Conservation (phyloP, 768 basidiomycete genomes). For the Cystofilobasidium macerans region DNA sequence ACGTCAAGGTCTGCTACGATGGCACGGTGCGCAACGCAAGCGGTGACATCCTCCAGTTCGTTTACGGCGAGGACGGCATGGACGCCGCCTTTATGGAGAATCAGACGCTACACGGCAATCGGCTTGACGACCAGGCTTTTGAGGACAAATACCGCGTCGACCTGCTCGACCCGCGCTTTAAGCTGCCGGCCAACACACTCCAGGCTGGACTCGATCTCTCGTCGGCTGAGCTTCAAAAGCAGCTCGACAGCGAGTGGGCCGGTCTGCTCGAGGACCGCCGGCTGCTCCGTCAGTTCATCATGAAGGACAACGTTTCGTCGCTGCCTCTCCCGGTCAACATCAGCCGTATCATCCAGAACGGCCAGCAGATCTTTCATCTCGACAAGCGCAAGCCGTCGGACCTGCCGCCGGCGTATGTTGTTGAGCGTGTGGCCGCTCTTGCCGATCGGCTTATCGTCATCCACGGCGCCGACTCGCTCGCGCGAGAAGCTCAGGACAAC, state of each 20-base stretch:
- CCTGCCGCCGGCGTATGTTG: constrained; percentile 74
- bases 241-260: constrained; percentile 66
- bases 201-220: constrained; percentile 81
- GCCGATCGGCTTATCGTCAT: constrained; percentile 68
- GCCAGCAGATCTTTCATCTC: constrained; percentile 92
- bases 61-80: constrained; percentile 98
- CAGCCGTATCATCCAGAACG: constrained; percentile 87
- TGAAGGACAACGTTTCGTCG: constrained; percentile 55
- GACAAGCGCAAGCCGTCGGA: constrained; percentile 88
- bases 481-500: constrained; percentile 68
- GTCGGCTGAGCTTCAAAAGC: constrained; percentile 67
- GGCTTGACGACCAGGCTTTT: constrained; percentile 67
- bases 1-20: constrained; percentile 94
- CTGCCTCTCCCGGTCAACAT: constrained; percentile 94
- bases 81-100: constrained; percentile 96
- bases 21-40: constrained; percentile 95
- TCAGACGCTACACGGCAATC: constrained; percentile 83
- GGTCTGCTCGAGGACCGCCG: constrained; percentile 63
- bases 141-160: constrained; percentile 91
- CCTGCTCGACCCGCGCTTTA: constrained; percentile 55
- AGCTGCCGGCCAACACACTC: constrained; percentile 66
- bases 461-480: constrained; percentile 68
- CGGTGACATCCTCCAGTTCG: constrained; percentile 89
- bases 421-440: constrained; percentile 66
- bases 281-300: constrained; percentile 68